Conservation (phyloP, 2,329 filamentous ascomycete species). For the Trichothecium sympodiale region DNA sequence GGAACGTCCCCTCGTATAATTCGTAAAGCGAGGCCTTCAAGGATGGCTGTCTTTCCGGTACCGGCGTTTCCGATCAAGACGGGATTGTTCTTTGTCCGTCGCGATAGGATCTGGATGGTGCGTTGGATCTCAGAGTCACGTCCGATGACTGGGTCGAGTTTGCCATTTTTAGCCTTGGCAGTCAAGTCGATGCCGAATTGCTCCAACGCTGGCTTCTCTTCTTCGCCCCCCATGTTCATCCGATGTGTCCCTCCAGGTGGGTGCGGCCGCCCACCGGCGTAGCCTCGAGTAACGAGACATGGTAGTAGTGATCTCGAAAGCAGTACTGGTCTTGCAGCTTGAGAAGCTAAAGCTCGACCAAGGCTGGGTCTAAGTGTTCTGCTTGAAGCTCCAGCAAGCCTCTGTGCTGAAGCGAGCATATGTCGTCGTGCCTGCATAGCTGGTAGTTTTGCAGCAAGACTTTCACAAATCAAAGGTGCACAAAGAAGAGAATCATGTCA, state of each 20-base stretch:
- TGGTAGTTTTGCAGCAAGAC: background rate
- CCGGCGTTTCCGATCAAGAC: constrained; percentile 88
- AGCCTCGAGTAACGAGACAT: constrained; percentile 33
- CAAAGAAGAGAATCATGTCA: background rate
- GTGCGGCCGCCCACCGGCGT: constrained; percentile 66
- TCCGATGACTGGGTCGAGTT: constrained; percentile 92
- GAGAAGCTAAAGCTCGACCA: constrained; percentile 13
- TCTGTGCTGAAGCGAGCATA: constrained; percentile 25
- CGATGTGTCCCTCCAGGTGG: constrained; percentile 87
- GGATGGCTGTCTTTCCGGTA: constrained; percentile 86
- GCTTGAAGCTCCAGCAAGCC: constrained; percentile 19
- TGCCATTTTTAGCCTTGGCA: constrained; percentile 71
- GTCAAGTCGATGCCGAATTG: constrained; percentile 89
- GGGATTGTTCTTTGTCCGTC: constrained; percentile 91
- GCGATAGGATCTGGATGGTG: constrained; percentile 86
- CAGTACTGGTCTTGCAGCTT: constrained; percentile 10
- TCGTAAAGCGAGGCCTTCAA: constrained; percentile 80
- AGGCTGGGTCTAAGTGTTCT: constrained; percentile 16
- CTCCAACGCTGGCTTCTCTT: constrained; percentile 78
- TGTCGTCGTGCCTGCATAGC: constrained; percentile 31
- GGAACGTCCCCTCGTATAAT: constrained; percentile 91
- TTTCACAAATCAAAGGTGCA: too few species aligned
- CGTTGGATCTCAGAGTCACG: constrained; percentile 84
- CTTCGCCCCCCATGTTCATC: constrained; percentile 72
- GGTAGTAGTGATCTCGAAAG: constrained; percentile 22